Conservation (phyloP, 805 yeast genomes). For the Cyberlindnera veronae region DNA sequence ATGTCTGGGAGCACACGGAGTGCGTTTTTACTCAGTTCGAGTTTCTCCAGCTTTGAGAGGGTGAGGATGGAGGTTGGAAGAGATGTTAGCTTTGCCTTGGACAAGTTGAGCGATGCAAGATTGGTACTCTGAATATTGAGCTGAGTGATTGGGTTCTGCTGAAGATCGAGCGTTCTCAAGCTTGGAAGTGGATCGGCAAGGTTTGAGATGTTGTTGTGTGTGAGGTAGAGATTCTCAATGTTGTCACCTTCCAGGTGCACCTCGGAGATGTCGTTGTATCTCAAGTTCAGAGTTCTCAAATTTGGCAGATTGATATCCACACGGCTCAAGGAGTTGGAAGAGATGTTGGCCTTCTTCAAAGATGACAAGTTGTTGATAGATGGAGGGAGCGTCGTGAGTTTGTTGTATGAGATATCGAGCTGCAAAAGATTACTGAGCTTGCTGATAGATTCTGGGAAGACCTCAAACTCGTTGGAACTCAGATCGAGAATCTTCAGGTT, state of each 20-base stretch:
- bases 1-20: conserved; percentile 75
- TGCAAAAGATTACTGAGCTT: conserved; percentile 55
- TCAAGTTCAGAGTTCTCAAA: conserved; percentile 69
- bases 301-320: conserved; percentile 43
- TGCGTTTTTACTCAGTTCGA: conserved; percentile 79
- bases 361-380: conserved; percentile 55
- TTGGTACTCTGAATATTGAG: conserved; percentile 52
- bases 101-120: conserved; percentile 69
- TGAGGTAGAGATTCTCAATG: conserved; percentile 67
- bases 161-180: conserved; percentile 66
- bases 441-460: conserved; percentile 63
- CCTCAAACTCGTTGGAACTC: conserved; percentile 69
- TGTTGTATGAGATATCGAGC: conserved; percentile 81
- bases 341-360: conserved; percentile 65
- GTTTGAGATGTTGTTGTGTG: conserved; percentile 72
- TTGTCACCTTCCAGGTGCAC: conserved; percentile 43
- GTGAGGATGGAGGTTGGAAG: conserved; percentile 62
- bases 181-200: conserved; percentile 61
- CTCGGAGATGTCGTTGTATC: conserved; percentile 58
- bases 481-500: conserved; percentile 61
- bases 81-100: conserved; percentile 78
- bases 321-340: conserved; percentile 58
- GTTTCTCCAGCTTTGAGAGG: conserved; percentile 63
- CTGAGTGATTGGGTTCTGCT: conserved; percentile 80
- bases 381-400: conserved; percentile 56